phyloP scores from a whole-genome alignment of 2,329 filamentous ascomycete genomes.

The Orbilia quercus region DNA sequence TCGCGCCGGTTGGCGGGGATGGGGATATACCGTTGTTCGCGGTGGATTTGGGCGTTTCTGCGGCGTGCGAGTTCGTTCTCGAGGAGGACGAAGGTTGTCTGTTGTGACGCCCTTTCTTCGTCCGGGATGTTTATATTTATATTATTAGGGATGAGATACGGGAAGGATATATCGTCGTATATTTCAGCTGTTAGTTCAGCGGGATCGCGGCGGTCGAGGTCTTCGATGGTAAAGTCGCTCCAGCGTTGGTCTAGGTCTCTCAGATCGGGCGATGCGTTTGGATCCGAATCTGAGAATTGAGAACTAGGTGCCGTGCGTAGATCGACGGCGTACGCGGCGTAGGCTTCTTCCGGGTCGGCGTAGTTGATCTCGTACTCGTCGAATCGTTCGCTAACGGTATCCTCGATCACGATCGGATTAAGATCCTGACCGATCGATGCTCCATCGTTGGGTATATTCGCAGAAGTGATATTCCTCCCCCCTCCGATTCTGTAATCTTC shows the following conservation, averaged over 20 bases:
- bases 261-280: not conserved
- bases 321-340: not conserved
- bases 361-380: not conserved
- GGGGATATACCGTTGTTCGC: slow-evolving; percentile 5
- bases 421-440: not conserved
- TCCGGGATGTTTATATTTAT: too few species aligned
- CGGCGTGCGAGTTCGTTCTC: not conserved
- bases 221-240: slow-evolving; percentile 1
- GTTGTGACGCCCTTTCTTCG: too few species aligned
- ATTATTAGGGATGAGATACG: too few species aligned
- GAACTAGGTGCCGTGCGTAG: not conserved
- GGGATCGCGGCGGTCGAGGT: not conserved
- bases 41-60: not conserved
- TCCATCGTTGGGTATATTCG: too few species aligned
- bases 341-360: not conserved
- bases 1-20: slow-evolving; percentile 2
- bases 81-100: not conserved
- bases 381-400: not conserved
- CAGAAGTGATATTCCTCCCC: not conserved
- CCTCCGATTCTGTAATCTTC: not conserved
- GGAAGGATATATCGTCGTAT: too few species aligned
- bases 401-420: not conserved
- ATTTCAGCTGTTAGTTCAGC: too few species aligned
- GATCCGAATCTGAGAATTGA: not conserved
- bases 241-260: not conserved